phyloP scores from a whole-genome alignment of 306 rosid genomes.

The Acacia confusa region DNA sequence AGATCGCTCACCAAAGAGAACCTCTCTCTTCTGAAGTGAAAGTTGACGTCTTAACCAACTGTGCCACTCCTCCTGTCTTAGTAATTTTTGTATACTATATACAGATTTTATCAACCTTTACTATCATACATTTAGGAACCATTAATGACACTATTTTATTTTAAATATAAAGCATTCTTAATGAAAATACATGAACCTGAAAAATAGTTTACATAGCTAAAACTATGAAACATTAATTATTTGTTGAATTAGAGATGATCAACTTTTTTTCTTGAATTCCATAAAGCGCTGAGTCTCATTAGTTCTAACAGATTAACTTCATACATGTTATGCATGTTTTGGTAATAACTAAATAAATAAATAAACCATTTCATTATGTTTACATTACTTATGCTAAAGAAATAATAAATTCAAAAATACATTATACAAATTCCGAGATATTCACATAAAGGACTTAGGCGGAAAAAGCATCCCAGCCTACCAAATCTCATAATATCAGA shows the following conservation, averaged over 20 bases:
- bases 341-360: background rate
- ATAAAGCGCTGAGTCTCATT: background rate
- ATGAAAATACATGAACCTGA: background rate
- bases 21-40: too few relatives aligned
- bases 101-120: too few relatives aligned
- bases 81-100: too few relatives aligned
- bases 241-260: too few relatives aligned
- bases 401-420: background rate
- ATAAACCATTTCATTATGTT: background rate
- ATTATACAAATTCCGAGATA: background rate
- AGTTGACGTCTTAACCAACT: too few relatives aligned
- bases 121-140: too few relatives aligned
- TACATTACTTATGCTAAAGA: background rate
- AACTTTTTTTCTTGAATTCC: background rate
- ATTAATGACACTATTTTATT: too few relatives aligned
- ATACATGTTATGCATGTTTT: background rate
- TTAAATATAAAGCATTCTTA: too few relatives aligned
- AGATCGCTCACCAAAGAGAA: too few relatives aligned
- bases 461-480: background rate
- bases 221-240: too few relatives aligned
- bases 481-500: background rate
- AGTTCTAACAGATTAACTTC: background rate
- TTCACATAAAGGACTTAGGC: background rate
- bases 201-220: too few relatives aligned
- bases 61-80: too few relatives aligned